Evolutionary conservation across 139 green algal genomes (phyloP).

Genomic region (Closterium sp.): DNA sequence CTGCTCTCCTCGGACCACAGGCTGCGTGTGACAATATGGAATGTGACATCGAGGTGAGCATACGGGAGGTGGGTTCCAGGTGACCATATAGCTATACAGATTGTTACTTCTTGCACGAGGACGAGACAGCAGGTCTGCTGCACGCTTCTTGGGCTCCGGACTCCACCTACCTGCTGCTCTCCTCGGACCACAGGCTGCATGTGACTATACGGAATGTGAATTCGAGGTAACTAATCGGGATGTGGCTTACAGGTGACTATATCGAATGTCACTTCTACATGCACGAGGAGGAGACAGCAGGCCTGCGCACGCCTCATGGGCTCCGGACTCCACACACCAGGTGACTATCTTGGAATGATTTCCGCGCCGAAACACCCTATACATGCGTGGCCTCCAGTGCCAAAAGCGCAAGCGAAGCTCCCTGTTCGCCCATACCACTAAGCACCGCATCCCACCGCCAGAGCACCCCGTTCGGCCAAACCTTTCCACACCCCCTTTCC

Average conservation of each 20-base stretch:
- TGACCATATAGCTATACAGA: neutral
- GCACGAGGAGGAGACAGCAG: too few species aligned
- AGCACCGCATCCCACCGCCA: too few species aligned
- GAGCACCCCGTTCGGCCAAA: too few species aligned
- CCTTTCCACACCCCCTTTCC: too few species aligned
- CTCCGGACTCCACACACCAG: neutral
- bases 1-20: neutral
- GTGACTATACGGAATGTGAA: neutral
- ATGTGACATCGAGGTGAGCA: neutral
- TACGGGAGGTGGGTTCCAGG: neutral
- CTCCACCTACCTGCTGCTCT: neutral
- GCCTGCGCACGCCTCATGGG: neutral
- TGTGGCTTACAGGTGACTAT: neutral
- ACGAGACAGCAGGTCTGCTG: neutral
- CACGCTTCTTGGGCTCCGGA: too few species aligned
- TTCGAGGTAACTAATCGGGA: neutral
- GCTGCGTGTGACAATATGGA: neutral
- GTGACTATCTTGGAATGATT: neutral
- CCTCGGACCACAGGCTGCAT: neutral
- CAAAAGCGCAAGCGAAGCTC: too few species aligned
- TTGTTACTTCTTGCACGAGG: neutral
- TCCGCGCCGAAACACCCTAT: too few species aligned
- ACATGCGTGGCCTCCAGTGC: too few species aligned
- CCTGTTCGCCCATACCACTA: too few species aligned
- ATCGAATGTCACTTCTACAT: too few species aligned